phyloP scores from a whole-genome alignment of 768 basidiomycete species.

The Termitomyces bulborhizus region DNA sequence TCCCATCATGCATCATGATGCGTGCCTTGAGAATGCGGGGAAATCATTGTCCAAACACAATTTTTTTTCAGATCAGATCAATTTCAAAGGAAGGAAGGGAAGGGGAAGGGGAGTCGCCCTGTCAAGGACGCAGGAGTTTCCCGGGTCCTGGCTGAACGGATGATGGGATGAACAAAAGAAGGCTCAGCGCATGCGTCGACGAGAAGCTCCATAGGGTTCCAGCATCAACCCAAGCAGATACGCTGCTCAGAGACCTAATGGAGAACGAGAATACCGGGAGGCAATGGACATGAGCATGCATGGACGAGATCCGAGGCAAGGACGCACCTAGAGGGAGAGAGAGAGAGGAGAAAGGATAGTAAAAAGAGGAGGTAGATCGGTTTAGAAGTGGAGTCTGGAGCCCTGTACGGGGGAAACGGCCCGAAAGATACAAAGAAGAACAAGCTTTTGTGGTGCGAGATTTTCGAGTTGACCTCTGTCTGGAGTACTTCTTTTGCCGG shows the following conservation, averaged over 20 bases:
- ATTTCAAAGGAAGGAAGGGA: not conserved
- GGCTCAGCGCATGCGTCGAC: not conserved
- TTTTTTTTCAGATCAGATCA: not conserved
- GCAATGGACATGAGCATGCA: not conserved
- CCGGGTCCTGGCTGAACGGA: constrained; percentile 9
- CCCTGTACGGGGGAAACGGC: not conserved
- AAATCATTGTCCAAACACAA: no score
- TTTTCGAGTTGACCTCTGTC: not conserved
- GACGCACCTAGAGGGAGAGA: no score
- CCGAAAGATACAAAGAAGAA: constrained; percentile 3
- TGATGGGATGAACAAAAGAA: not conserved
- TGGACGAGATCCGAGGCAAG: constrained; percentile 1
- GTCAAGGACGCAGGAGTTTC: constrained; percentile 5
- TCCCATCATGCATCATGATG: no score
- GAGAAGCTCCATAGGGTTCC: not conserved
- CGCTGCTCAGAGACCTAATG: not conserved
- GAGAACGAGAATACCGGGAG: not conserved
- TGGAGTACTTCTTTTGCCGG: not conserved
- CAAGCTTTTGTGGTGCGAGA: not conserved
- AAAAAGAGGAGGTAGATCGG: not conserved
- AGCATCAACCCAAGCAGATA: not conserved
- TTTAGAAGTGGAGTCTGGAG: not conserved
- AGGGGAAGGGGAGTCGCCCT: not conserved
- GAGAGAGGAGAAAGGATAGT: not conserved
- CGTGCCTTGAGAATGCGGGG: no score